Evolutionary conservation across 257 asterid genomes (phyloP).

Genomic region (Anisodus acutangulus): DNA sequence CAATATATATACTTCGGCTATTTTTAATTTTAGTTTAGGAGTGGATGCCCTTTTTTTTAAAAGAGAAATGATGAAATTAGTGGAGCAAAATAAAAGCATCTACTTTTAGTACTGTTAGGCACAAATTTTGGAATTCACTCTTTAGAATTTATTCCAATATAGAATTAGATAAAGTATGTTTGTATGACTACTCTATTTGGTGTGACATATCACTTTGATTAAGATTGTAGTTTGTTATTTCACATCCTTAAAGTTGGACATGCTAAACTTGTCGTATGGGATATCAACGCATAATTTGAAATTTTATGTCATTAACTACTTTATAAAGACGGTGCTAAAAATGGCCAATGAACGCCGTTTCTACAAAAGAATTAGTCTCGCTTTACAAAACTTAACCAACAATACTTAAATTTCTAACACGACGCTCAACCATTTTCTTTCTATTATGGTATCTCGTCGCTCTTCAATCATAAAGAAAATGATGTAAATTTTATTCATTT

Average conservation of each 20-base stretch:
- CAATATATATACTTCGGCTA: background rate
- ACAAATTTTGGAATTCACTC: background rate
- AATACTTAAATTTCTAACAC: too few relatives aligned
- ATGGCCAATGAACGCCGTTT: too few relatives aligned
- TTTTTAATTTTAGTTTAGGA: background rate
- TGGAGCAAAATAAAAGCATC: background rate
- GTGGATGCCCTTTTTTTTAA: background rate
- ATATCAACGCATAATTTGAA: background rate
- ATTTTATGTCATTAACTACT: too few relatives aligned
- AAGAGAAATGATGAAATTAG: background rate
- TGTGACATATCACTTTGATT: background rate
- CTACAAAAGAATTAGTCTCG: too few relatives aligned
- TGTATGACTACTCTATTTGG: background rate
- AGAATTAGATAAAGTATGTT: background rate
- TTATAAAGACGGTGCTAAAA: too few relatives aligned
- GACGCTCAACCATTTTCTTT: too few relatives aligned
- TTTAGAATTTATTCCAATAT: background rate
- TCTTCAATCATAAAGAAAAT: too few relatives aligned
- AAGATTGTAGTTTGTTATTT: background rate
- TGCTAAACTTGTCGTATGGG: background rate
- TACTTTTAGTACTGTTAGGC: background rate
- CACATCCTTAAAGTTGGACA: background rate
- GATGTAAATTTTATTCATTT: too few relatives aligned
- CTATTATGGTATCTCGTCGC: too few relatives aligned
- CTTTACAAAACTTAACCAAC: too few relatives aligned